phyloP scores from a whole-genome alignment of 2,329 filamentous ascomycete species.

The Talaromyces sp. region DNA sequence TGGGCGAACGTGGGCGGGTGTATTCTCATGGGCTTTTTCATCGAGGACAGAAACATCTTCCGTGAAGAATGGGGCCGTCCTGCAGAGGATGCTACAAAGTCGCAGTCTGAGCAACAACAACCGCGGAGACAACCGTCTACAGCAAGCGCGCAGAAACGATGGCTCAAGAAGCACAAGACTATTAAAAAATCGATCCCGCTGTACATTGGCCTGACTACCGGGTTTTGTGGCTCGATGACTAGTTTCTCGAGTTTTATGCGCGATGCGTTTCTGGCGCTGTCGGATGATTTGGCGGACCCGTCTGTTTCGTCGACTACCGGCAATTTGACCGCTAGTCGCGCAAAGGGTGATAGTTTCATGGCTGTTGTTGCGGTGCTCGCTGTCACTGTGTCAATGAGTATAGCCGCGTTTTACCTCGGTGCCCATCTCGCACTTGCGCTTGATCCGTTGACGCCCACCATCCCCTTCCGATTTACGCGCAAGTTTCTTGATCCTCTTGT shows the following conservation, averaged over 20 bases:
- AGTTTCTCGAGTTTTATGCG: slow-evolving; percentile 84
- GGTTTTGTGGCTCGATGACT: slow-evolving; percentile 85
- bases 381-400: slow-evolving; percentile 65
- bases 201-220: slow-evolving; percentile 81
- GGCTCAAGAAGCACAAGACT: slow-evolving; percentile 54
- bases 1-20: slow-evolving; percentile 89
- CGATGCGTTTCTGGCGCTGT: slow-evolving; percentile 73
- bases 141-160: slow-evolving; percentile 35
- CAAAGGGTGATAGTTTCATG: slow-evolving; percentile 77
- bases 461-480: slow-evolving; percentile 14
- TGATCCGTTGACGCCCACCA: slow-evolving; percentile 53
- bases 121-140: slow-evolving; percentile 6
- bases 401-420: slow-evolving; percentile 67
- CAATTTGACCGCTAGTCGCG: slow-evolving; percentile 41
- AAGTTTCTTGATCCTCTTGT: slow-evolving; percentile 40
- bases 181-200: slow-evolving; percentile 83
- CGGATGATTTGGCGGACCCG: slow-evolving; percentile 65
- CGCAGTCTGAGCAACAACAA: background rate
- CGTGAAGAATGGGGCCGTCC: slow-evolving; percentile 58
- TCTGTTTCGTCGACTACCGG: slow-evolving; percentile 35
- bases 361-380: slow-evolving; percentile 74
- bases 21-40: slow-evolving; percentile 78
- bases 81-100: slow-evolving; percentile 31
- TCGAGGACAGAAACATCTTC: slow-evolving; percentile 75
- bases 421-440: slow-evolving; percentile 68